Evolutionary conservation across 2,329 filamentous ascomycete species (phyloP), one percentile per base, ranked within the genome.

Genomic region (Monosporascus ibericus): DNA sequence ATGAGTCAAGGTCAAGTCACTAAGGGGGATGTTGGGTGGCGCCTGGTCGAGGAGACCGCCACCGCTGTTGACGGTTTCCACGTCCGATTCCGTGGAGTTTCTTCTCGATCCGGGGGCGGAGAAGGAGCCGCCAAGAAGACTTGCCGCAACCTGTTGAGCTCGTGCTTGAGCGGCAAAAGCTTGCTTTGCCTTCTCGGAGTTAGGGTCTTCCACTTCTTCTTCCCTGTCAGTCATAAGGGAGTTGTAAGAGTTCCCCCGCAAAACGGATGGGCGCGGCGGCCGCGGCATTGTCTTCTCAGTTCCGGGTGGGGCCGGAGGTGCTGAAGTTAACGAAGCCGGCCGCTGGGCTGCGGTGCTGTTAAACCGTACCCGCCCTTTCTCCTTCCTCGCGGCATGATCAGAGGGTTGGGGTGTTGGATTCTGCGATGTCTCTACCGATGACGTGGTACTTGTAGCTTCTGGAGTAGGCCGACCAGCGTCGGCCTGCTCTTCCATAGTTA

Each of bases 351-450:
- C 71, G 52, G 68, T 72, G 63, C 74, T 77, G 60, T 77, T 77
- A 58, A 77, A 77, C 6, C 75, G 70, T 27, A 77, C 75, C 27
- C 75, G 71, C 3, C 71, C 73, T 56, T 75, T 77, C 55, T 77
- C 75, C 48, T 69, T 73, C 58, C 68, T 74, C 30, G 48, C 55
- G 11, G 34, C 56, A 17, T 42, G 49, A 25, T 27, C 51, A 3
- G 57, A 47, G 20, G 59, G 59, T 18, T 49, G 52, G 20, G 56
- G 54, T 8, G 51, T 50, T 20, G 59, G 55, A 42, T 53, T 60
- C 50, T 55, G 58, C 39, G 55, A 51, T 30, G 55, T 49, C 47
- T 52, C 58, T 25, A 14, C 42, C n/a, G 42, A 25, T 6, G 42
- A 27, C 9, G 42, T 15, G 4, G 39, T 14, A 42, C n/a, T 18